phyloP scores from a whole-genome alignment of 2,329 filamentous ascomycete genomes.

The Chaetomiaceae sp. region DNA sequence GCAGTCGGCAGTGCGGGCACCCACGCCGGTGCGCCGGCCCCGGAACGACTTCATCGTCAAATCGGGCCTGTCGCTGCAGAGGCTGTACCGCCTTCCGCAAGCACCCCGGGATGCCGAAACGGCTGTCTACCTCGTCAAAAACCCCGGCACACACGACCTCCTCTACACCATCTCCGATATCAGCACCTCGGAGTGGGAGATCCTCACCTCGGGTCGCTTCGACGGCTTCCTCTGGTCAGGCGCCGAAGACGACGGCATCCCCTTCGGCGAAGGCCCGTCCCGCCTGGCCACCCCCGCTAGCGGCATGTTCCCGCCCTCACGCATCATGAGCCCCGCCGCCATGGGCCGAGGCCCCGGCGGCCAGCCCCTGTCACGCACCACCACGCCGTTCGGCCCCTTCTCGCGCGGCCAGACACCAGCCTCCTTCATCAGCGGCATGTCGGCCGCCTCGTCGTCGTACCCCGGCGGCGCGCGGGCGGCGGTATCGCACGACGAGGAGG shows the following conservation, averaged over 20 bases:
- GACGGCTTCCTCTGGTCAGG: conserved; percentile 95
- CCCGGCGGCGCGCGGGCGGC: conserved; percentile 45
- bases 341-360: conserved; percentile 30
- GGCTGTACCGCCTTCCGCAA: conserved; percentile 69
- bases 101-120: conserved; percentile 79
- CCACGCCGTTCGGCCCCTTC: conserved; percentile 43
- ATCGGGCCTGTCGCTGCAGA: conserved; percentile 71
- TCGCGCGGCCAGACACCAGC: conserved; percentile 39
- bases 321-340: conserved; percentile 32
- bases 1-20: conserved; percentile 54
- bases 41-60: conserved; percentile 70
- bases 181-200: conserved; percentile 91
- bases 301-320: conserved; percentile 38
- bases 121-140: conserved; percentile 78
- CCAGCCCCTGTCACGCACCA: conserved; percentile 45
- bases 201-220: conserved; percentile 86
- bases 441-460: conserved; percentile 40
- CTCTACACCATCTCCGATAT: conserved; percentile 83
- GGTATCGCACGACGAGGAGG: conserved; percentile 89
- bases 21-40: conserved; percentile 60
- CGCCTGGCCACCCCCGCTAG: conserved; percentile 50
- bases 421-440: conserved; percentile 46
- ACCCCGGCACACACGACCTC: conserved; percentile 75
- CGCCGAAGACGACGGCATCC: conserved; percentile 53
- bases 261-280: conserved; percentile 40